Conservation (phyloP, 2,329 filamentous ascomycete species). For the Fonsecaea multimorphosa region DNA sequence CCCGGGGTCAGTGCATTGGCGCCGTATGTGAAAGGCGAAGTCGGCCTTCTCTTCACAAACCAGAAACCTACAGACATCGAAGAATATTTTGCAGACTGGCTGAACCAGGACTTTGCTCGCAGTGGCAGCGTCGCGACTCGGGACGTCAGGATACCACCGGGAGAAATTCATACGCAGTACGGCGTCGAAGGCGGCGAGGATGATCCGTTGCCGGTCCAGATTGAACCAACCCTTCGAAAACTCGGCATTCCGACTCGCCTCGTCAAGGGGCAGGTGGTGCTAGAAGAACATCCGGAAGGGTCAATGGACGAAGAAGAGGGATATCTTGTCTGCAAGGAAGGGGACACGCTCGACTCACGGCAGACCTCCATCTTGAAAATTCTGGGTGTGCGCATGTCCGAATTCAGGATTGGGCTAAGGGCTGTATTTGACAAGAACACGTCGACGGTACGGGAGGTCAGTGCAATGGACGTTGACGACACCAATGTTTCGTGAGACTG, state of each 20-base stretch:
- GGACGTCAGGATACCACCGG: conserved; percentile 79
- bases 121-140: conserved; percentile 78
- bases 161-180: conserved; percentile 73
- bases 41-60: conserved; percentile 90
- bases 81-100: conserved; percentile 73
- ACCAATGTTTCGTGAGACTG: background rate
- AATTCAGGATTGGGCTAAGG: conserved; percentile 82
- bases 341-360: conserved; percentile 82
- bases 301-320: conserved; percentile 50
- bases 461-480: conserved; percentile 52
- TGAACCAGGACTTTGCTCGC: conserved; percentile 86
- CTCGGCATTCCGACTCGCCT: conserved; percentile 89
- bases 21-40: conserved; percentile 75
- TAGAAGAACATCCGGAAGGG: conserved; percentile 61
- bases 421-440: conserved; percentile 62
- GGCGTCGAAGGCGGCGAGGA: conserved; percentile 71
- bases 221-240: conserved; percentile 88
- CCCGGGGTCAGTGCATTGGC: conserved; percentile 75
- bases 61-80: conserved; percentile 70
- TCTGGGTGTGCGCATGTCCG: conserved; percentile 86
- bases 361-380: conserved; percentile 94
- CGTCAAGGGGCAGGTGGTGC: conserved; percentile 83
- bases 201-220: conserved; percentile 81
- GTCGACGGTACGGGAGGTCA: conserved; percentile 49
- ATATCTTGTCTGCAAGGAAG: conserved; percentile 83